A percentile compares a stretch with the other conserved stretches of the same genome.
These are phyloP conservation scores for Spatholobus suberectus DNA, from an alignment of 306 rosid genomes.

Conservation along the genomic window DNA sequence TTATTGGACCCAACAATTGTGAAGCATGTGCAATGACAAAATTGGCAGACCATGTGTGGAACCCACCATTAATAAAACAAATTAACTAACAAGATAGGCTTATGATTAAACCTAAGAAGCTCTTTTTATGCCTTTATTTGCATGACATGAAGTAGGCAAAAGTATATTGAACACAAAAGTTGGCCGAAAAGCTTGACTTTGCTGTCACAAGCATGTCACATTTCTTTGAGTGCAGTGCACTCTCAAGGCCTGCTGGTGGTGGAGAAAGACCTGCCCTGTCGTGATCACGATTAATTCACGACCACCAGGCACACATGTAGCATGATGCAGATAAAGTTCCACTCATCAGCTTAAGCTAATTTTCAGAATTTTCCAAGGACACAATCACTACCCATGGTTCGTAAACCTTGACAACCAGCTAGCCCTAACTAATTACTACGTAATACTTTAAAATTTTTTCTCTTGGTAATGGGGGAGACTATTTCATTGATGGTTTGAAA, in stretches of 20 bases:
- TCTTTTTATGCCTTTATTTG: slow-evolving; percentile 42
- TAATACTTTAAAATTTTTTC: too few species aligned
- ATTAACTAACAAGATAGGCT: slow-evolving; percentile 19
- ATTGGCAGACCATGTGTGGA: slow-evolving; percentile 68
- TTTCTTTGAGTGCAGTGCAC: slow-evolving; percentile 97
- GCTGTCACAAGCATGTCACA: slow-evolving; percentile 72
- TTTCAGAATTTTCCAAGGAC: slow-evolving; percentile 40
- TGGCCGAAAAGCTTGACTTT: slow-evolving; percentile 99
- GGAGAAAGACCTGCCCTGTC: slow-evolving; percentile 50
- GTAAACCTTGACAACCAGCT: not conserved
- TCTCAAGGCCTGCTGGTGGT: slow-evolving; percentile 59
- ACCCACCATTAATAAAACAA: slow-evolving; percentile 47
- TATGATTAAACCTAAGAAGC: slow-evolving; percentile 41
- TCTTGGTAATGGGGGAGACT: slow-evolving; percentile 3
- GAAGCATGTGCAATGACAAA: slow-evolving; percentile 58
- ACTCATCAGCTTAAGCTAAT: slow-evolving; percentile 32
- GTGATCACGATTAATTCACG: slow-evolving; percentile 45
- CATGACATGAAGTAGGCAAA: slow-evolving; percentile 59
- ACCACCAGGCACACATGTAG: slow-evolving; percentile 21
- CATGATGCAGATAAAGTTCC: slow-evolving; percentile 51
- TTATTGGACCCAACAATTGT: slow-evolving; percentile 56
- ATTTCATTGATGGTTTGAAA: slow-evolving; percentile 16
- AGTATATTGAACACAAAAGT: slow-evolving; percentile 59
- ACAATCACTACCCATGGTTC: slow-evolving; percentile 26
- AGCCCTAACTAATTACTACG: slow-evolving; percentile 13